Percentiles rank a stretch among this genome's conserved stretches.
phyloP scores from a whole-genome alignment of 306 rosid genomes.

The Vigna unguiculata region DNA sequence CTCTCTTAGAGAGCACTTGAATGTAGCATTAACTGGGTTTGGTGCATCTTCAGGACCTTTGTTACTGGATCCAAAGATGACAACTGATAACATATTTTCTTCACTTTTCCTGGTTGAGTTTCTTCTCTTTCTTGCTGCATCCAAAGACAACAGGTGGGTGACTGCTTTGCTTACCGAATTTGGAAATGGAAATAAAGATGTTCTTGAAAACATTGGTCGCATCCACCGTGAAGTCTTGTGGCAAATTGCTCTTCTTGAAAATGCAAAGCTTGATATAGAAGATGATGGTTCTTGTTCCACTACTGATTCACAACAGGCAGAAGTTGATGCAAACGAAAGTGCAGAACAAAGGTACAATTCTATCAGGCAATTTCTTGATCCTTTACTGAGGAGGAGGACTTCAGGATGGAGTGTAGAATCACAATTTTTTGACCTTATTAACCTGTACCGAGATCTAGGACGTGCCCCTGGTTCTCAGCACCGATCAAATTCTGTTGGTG shows the following conservation, averaged over 20 bases:
- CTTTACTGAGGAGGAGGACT: constrained; percentile 79
- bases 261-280: constrained; percentile 72
- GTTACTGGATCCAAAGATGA: constrained; percentile 77
- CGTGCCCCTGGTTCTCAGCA: constrained; percentile 74
- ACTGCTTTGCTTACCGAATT: constrained; percentile 87
- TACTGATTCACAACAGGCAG: constrained; percentile 73
- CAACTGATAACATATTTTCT: constrained; percentile 67
- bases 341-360: constrained; percentile 91
- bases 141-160: constrained; percentile 96
- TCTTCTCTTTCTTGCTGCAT: constrained; percentile 94
- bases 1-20: constrained; percentile 76
- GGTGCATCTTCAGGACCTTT: constrained; percentile 63
- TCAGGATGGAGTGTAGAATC: constrained; percentile 97
- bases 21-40: constrained; percentile 80
- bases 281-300: constrained; percentile 68
- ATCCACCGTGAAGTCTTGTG: constrained; percentile 89
- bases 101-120: constrained; percentile 90
- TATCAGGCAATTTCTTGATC: constrained; percentile 93
- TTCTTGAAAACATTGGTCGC: constrained; percentile 81
- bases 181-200: constrained; percentile 89
- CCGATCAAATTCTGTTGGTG: constrained; percentile 62
- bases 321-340: constrained; percentile 68
- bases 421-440: constrained; percentile 89
- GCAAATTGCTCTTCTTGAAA: constrained; percentile 93
- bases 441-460: constrained; percentile 89